Conservation (phyloP, 345 rosid genomes). For the Brassica nigra region DNA sequence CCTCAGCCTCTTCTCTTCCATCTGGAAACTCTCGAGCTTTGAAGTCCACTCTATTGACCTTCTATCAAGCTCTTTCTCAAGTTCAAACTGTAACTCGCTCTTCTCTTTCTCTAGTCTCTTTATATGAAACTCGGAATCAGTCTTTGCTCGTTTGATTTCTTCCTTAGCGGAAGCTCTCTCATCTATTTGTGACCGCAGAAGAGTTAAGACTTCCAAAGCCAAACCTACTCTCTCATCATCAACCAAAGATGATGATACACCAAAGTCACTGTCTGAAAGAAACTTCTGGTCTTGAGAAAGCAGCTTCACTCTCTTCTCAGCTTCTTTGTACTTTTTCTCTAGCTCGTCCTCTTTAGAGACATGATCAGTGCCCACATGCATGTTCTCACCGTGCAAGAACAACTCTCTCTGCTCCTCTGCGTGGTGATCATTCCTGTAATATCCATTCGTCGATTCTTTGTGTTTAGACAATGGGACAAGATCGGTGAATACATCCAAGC, state of each 20-base stretch:
- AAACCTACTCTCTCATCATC: constrained; percentile 70
- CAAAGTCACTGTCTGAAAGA: constrained; percentile 55
- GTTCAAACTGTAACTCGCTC: constrained; percentile 61
- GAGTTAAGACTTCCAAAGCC: constrained; percentile 73
- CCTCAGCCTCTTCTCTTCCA: constrained; percentile 88
- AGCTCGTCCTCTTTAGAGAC: constrained; percentile 49
- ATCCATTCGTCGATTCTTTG: constrained; percentile 38
- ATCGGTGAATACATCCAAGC: constrained; percentile 47
- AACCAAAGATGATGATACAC: constrained; percentile 61
- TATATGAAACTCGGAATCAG: constrained; percentile 53
- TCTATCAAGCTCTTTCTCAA: constrained; percentile 94
- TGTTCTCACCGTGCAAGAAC: constrained; percentile 41
- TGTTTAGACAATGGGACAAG: constrained; percentile 45
- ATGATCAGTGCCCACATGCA: neutral
- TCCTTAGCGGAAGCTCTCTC: constrained; percentile 66
- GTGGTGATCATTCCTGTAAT: constrained; percentile 33
- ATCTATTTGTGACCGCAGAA: constrained; percentile 59
- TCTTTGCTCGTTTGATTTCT: constrained; percentile 55
- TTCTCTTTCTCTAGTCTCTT: constrained; percentile 77
- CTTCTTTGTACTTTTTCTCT: constrained; percentile 65
- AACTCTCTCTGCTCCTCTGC: constrained; percentile 37
- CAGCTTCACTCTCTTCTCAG: constrained; percentile 64
- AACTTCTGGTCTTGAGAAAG: constrained; percentile 66
- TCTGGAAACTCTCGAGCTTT: constrained; percentile 67
- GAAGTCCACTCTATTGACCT: constrained; percentile 83